A percentile compares a stretch with the other conserved stretches of the same genome.
phyloP scores from a whole-genome alignment of 1,284 basidiomycete genomes.

The Anthracocystis walkeri region DNA sequence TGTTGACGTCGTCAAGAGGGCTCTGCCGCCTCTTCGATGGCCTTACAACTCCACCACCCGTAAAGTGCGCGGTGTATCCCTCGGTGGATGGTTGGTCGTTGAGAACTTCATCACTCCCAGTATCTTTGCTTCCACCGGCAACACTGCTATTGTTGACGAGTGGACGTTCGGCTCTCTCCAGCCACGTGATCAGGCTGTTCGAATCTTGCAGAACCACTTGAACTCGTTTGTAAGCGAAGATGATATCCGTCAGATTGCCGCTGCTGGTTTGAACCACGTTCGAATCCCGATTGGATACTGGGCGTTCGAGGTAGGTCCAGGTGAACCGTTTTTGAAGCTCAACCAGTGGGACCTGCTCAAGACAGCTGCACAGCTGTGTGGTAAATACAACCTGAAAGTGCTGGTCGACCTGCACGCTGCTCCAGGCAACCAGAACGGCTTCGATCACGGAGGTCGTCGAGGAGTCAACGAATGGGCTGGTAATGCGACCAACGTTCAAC shows the following conservation, averaged over 20 bases:
- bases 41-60: constrained; percentile 29
- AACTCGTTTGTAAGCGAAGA: constrained; percentile 82
- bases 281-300: constrained; percentile 90
- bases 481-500: constrained; percentile 76
- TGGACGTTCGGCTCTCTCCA: constrained; percentile 81
- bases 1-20: constrained; percentile 6
- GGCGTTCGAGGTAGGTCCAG: constrained; percentile 84
- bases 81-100: constrained; percentile 67
- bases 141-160: constrained; percentile 77
- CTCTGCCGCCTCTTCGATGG: constrained; percentile 36
- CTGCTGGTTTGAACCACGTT: constrained; percentile 75
- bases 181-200: constrained; percentile 71
- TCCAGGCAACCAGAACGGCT: constrained; percentile 71
- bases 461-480: constrained; percentile 80
- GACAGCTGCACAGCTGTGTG: constrained; percentile 81
- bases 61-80: constrained; percentile 62
- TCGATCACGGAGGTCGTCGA: constrained; percentile 76
- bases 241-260: constrained; percentile 77
- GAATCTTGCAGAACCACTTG: constrained; percentile 75
- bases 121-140: constrained; percentile 72
- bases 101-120: constrained; percentile 64
- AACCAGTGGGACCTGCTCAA: constrained; percentile 75
- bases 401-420: constrained; percentile 78
- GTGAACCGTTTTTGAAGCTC: constrained; percentile 86
- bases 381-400: constrained; percentile 80